Percentiles rank a stretch among this genome's conserved stretches.
These are phyloP conservation scores for Curvularia sp. DNA, from an alignment of 2,329 filamentous ascomycete genomes.

Conservation along the genomic window DNA sequence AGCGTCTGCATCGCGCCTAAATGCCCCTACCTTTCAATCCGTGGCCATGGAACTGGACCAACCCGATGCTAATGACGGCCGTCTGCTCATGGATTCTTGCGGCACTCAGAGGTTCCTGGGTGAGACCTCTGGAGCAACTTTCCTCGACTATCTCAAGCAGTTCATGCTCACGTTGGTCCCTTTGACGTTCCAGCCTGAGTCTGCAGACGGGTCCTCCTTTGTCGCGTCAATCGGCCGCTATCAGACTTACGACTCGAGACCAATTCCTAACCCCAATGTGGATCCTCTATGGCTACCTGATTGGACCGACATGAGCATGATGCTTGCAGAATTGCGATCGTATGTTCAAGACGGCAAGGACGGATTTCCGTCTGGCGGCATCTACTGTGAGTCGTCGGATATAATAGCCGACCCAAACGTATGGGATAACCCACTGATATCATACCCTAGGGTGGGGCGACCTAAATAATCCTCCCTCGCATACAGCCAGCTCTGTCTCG, in stretches of 20 bases:
- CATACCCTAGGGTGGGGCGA: conserved; percentile 31
- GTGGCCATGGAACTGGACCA: conserved; percentile 14
- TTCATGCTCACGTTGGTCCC: conserved; percentile 37
- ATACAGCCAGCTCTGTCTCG: conserved; percentile 20
- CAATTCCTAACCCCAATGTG: conserved; percentile 33
- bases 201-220: conserved; percentile 30
- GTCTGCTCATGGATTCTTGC: conserved; percentile 30
- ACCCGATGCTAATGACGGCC: conserved; percentile 20
- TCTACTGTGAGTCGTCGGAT: conserved; percentile 25
- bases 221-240: conserved; percentile 33
- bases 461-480: conserved; percentile 23
- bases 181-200: conserved; percentile 23
- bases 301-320: conserved; percentile 27
- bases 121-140: conserved; percentile 37
- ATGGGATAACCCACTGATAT: neutral
- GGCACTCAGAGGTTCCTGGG: conserved; percentile 31
- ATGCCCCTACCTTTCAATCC: conserved; percentile 18
- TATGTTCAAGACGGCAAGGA: conserved; percentile 38
- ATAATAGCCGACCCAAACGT: neutral
- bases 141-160: conserved; percentile 35
- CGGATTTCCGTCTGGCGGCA: conserved; percentile 31
- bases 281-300: conserved; percentile 38
- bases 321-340: conserved; percentile 31
- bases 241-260: conserved; percentile 40
- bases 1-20: conserved; percentile 13